Percentiles rank a stretch among this genome's conserved stretches.
phyloP scores from a whole-genome alignment of 2,329 filamentous ascomycete genomes.

The Pseudogymnoascus sp. region DNA sequence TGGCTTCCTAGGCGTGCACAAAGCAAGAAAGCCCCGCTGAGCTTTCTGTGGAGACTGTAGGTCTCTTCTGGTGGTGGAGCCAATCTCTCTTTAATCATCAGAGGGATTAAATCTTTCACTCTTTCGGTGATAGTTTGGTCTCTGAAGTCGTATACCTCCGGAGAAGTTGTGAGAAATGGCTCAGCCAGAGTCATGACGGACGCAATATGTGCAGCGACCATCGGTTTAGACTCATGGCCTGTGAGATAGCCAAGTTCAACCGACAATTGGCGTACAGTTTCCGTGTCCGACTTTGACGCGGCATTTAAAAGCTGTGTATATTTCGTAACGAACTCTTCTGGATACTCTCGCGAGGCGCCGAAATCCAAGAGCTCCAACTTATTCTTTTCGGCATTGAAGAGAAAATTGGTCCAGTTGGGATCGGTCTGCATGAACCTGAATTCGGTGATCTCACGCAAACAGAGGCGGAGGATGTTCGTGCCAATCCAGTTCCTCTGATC shows the following conservation, averaged over 20 bases:
- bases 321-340: constrained; percentile 65
- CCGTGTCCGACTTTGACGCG: constrained; percentile 62
- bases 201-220: constrained; percentile 85
- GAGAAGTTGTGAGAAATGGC: constrained; percentile 70
- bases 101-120: constrained; percentile 77
- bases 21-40: constrained; percentile 89
- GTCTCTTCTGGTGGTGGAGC: constrained; percentile 95
- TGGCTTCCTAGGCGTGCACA: constrained; percentile 79
- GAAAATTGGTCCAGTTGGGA: constrained; percentile 98
- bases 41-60: constrained; percentile 87
- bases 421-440: constrained; percentile 99
- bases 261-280: constrained; percentile 58
- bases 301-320: constrained; percentile 78
- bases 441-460: constrained; percentile 84
- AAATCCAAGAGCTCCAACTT: constrained; percentile 92
- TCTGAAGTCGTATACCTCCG: constrained; percentile 82
- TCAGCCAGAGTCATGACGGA: constrained; percentile 87
- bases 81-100: constrained; percentile 85
- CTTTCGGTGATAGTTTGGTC: constrained; percentile 95
- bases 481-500: constrained; percentile 92
- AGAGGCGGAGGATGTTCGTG: constrained; percentile 84
- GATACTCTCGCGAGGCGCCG: constrained; percentile 82
- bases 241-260: constrained; percentile 83
- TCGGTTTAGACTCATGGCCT: constrained; percentile 73
- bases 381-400: constrained; percentile 67